A percentile compares a stretch with the other conserved stretches of the same genome.
phyloP scores from a whole-genome alignment of 2,329 filamentous ascomycete species.

The Ophiocordyceps sinensis region DNA sequence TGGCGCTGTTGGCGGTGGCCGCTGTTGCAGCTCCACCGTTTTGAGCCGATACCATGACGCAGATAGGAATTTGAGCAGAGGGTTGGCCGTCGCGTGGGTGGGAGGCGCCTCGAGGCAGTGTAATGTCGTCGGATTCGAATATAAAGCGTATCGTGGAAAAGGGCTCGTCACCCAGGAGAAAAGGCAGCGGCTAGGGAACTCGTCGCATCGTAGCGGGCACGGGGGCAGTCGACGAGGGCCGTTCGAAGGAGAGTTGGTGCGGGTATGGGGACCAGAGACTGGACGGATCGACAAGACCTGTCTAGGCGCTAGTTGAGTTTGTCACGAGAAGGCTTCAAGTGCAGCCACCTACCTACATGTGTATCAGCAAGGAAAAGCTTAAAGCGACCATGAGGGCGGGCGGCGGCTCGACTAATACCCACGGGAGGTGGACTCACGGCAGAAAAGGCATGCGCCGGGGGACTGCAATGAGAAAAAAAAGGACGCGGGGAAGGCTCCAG shows the following conservation, averaged over 20 bases:
- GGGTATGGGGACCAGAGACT: background rate
- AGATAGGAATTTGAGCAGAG: conserved; percentile 3
- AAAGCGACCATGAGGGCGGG: background rate
- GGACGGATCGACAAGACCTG: background rate
- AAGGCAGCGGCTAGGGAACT: conserved; percentile 5
- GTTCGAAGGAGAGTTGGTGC: background rate
- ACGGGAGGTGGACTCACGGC: background rate
- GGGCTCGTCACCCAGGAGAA: conserved; percentile 1
- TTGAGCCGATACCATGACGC: conserved; percentile 25
- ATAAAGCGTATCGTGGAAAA: background rate
- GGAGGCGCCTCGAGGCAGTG: background rate
- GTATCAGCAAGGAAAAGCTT: conserved; percentile 1
- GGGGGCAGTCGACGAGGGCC: background rate
- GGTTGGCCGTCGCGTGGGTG: background rate
- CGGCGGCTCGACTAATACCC: conserved; percentile 4
- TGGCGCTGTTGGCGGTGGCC: conserved; percentile 24
- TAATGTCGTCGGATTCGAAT: background rate
- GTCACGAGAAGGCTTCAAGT: background rate
- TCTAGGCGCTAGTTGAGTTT: background rate
- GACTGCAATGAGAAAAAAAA: background rate
- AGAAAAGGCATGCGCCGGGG: background rate
- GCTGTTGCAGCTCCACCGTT: conserved; percentile 21
- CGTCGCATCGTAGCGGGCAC: conserved; percentile 9
- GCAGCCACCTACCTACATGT: background rate
- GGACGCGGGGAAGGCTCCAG: background rate